Evolutionary conservation across 2,329 filamentous ascomycete genomes (phyloP).

Genomic region (Beauveria sp.): DNA sequence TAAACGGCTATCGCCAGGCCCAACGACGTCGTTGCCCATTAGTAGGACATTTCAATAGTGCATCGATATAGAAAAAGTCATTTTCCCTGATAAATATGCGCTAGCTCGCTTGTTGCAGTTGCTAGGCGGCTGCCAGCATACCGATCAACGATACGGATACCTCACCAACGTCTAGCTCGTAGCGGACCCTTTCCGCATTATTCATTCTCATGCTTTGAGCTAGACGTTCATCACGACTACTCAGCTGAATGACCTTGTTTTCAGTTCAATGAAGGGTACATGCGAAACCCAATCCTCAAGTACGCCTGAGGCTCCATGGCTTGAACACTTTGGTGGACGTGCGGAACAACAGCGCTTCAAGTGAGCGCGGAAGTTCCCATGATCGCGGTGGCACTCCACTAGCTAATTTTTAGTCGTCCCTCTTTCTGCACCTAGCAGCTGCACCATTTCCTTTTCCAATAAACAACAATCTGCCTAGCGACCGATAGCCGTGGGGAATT

Average conservation of each 20-base stretch:
- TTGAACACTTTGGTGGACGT: neutral
- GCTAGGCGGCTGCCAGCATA: too few relatives aligned
- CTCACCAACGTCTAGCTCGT: too few relatives aligned
- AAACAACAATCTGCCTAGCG: neutral
- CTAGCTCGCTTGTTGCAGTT: too few relatives aligned
- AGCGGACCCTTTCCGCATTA: neutral
- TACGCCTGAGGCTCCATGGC: too few relatives aligned
- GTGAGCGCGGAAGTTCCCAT: neutral
- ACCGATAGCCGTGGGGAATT: neutral
- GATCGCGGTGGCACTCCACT: neutral
- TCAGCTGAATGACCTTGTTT: neutral
- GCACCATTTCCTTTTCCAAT: neutral
- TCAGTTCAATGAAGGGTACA: neutral
- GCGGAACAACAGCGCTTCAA: neutral
- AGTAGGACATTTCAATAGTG: too few relatives aligned
- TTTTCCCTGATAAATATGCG: too few relatives aligned
- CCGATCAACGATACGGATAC: too few relatives aligned
- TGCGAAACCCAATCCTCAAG: neutral
- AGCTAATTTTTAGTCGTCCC: conserved; percentile 3
- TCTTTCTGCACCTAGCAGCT: neutral
- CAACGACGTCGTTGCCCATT: too few relatives aligned
- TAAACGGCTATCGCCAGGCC: too few relatives aligned
- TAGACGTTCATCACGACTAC: neutral
- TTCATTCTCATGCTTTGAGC: too few relatives aligned
- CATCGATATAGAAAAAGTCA: too few relatives aligned